These are phyloP conservation scores for Dipteronia dyeriana DNA, from an alignment of 345 rosid species.

Conservation along the genomic window DNA sequence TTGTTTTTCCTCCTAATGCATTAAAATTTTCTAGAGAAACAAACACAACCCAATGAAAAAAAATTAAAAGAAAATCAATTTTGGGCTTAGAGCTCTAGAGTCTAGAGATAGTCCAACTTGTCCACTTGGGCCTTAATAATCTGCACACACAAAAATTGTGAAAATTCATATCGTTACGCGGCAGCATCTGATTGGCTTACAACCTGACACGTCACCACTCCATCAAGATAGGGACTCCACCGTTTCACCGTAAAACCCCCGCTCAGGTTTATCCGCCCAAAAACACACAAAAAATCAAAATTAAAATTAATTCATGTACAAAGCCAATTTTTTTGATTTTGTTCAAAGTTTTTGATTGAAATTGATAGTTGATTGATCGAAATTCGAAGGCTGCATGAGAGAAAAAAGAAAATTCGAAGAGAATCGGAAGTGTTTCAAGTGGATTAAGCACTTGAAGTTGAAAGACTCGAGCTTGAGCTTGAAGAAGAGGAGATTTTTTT, in stretches of 20 bases:
- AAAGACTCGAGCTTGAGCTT: slow-evolving; percentile 13
- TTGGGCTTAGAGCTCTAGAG: too few relatives aligned
- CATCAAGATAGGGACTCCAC: not conserved
- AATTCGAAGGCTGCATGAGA: slow-evolving; percentile 60
- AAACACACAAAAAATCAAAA: not conserved
- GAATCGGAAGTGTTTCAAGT: slow-evolving; percentile 39
- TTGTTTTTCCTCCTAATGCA: not conserved
- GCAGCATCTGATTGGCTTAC: slow-evolving; percentile 15
- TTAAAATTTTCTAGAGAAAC: not conserved
- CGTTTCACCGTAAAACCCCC: not conserved
- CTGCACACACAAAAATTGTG: slow-evolving; percentile 9
- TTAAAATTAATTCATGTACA: not conserved
- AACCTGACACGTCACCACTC: not conserved
- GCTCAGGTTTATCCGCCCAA: slow-evolving; percentile 1
- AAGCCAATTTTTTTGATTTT: not conserved
- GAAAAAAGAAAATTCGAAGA: slow-evolving; percentile 24
- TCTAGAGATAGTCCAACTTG: too few relatives aligned
- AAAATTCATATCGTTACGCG: slow-evolving; percentile 27
- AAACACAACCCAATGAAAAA: not conserved
- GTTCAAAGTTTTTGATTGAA: not conserved
- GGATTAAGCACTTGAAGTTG: slow-evolving; percentile 37
- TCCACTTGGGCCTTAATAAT: too few relatives aligned
- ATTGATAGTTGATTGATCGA: not conserved
- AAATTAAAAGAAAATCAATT: too few relatives aligned
- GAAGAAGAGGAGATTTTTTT: slow-evolving; percentile 1